Evolutionary conservation across 257 asterid species (phyloP).

Genomic region (Gardenia jasminoides): DNA sequence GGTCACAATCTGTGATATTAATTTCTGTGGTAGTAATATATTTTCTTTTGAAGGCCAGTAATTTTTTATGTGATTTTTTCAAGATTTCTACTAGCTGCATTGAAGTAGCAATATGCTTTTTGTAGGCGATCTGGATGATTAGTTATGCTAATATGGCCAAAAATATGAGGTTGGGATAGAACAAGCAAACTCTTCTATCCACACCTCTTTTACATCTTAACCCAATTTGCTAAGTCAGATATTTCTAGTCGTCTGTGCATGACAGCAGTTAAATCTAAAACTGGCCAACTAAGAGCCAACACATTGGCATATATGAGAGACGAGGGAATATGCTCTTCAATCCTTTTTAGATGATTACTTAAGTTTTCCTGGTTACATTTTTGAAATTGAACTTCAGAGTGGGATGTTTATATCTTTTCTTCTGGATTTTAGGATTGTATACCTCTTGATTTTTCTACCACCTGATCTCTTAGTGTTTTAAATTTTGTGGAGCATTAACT

Average conservation of each 20-base stretch:
- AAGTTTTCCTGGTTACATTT: constrained; percentile 1
- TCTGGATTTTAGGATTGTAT: not conserved
- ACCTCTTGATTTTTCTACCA: not conserved
- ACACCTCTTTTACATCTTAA: not conserved
- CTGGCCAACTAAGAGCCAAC: not conserved
- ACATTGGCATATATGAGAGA: not conserved
- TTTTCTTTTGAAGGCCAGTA: too few relatives aligned
- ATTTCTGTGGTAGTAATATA: too few relatives aligned
- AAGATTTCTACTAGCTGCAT: not conserved
- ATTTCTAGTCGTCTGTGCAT: not conserved
- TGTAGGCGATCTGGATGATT: not conserved
- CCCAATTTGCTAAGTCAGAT: not conserved
- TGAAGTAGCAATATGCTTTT: not conserved
- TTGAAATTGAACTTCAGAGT: not conserved
- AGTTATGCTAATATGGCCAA: not conserved
- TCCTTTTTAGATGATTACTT: not conserved
- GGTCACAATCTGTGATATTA: too few relatives aligned
- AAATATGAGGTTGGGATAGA: not conserved
- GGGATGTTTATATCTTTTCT: not conserved
- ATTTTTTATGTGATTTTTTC: not conserved
- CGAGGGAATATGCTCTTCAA: not conserved
- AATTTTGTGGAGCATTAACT: not conserved
- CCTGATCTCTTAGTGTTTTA: not conserved
- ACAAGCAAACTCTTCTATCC: not conserved
- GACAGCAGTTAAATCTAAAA: not conserved